Percentiles rank a stretch among this genome's conserved stretches.
Evolutionary conservation across 2,329 filamentous ascomycete species (phyloP).

Genomic region (Fusarium veterinarium): DNA sequence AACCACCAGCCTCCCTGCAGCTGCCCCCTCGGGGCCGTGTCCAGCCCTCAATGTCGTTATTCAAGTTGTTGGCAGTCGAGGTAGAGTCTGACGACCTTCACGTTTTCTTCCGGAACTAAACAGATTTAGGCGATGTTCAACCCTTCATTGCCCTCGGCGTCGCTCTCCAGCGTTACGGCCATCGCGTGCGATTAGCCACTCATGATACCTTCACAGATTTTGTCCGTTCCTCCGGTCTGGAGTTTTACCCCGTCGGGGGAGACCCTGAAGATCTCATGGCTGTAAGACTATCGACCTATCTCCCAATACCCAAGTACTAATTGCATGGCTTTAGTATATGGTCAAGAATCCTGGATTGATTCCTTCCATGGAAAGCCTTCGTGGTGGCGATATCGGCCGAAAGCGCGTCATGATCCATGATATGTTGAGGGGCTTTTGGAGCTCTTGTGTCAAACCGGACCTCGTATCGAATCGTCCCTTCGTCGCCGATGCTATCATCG

Average conservation of each 20-base stretch:
- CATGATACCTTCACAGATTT: constrained; percentile 19
- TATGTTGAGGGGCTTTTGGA: neutral
- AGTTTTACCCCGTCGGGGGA: constrained; percentile 26
- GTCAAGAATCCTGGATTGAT: constrained; percentile 1
- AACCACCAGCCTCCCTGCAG: neutral
- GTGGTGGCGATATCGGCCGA: neutral
- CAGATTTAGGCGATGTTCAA: constrained; percentile 12
- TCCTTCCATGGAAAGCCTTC: neutral
- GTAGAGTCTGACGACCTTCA: neutral
- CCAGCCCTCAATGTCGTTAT: constrained; percentile 17
- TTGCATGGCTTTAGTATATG: neutral
- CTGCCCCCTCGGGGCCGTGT: neutral
- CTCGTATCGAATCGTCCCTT: constrained; percentile 56
- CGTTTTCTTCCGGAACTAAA: neutral
- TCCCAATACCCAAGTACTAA: rapidly evolving
- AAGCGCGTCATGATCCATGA: neutral
- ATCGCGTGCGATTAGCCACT: constrained; percentile 25
- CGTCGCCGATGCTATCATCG: constrained; percentile 81
- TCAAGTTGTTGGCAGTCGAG: constrained; percentile 30
- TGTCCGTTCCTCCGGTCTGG: neutral
- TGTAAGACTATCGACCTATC: neutral
- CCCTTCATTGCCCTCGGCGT: constrained; percentile 25
- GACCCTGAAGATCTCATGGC: constrained; percentile 31
- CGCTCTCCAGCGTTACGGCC: constrained; percentile 16
- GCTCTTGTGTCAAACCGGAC: neutral